Evolutionary conservation across 768 basidiomycete species (phyloP).

Genomic region (Boletus tomentosulus): DNA sequence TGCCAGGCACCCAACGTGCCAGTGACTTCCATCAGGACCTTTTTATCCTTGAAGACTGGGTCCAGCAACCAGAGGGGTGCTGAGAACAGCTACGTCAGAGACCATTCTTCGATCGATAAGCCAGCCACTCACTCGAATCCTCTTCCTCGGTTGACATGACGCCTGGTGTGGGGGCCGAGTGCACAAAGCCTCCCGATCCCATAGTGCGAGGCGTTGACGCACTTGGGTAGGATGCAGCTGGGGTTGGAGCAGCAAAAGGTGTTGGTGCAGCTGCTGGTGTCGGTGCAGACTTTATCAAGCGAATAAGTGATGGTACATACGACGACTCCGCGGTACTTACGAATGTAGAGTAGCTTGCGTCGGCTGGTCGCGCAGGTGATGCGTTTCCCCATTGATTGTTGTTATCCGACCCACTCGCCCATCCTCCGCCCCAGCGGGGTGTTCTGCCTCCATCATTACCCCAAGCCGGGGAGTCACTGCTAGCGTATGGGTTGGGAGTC

Average conservation of each 20-base stretch:
- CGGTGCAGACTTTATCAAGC: conserved; percentile 29
- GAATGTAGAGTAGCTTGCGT: conserved; percentile 29
- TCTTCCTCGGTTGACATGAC: conserved; percentile 27
- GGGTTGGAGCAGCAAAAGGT: conserved; percentile 33
- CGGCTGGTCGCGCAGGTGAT: conserved; percentile 32
- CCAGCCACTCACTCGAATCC: conserved; percentile 21
- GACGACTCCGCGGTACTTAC: conserved; percentile 27
- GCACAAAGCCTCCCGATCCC: conserved; percentile 18
- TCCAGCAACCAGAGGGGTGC: conserved; percentile 28
- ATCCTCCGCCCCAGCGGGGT: conserved; percentile 43
- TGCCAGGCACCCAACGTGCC: conserved; percentile 24
- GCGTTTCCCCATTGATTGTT: conserved; percentile 26
- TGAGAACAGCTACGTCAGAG: conserved; percentile 22
- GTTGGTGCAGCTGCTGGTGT: conserved; percentile 40
- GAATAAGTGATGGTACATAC: conserved; percentile 12
- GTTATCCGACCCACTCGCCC: conserved; percentile 19
- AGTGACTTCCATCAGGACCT: conserved; percentile 27
- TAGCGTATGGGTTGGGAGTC: conserved; percentile 51
- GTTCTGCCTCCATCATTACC: conserved; percentile 42
- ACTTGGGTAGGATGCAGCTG: conserved; percentile 26
- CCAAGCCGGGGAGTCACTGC: conserved; percentile 23
- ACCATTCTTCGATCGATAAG: background rate
- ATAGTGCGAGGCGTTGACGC: conserved; percentile 32
- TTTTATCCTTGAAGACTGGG: conserved; percentile 24
- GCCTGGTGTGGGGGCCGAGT: conserved; percentile 32